phyloP scores from a whole-genome alignment of 306 rosid genomes.

The Coriaria nepalensis region DNA sequence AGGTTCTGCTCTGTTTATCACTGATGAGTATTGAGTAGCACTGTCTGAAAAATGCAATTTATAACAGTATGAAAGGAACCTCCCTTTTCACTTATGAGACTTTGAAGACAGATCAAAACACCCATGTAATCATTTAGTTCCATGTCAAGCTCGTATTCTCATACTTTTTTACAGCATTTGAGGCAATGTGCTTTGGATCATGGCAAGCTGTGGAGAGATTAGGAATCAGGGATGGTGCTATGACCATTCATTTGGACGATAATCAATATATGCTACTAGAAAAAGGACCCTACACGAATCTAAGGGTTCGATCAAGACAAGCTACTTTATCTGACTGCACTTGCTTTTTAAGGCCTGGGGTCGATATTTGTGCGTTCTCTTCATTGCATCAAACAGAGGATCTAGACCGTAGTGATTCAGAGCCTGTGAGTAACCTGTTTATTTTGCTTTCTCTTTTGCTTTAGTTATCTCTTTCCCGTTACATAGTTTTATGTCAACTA shows the following conservation, averaged over 20 bases:
- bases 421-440: constrained; percentile 44
- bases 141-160: constrained; percentile 4
- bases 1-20: too few relatives aligned
- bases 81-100: too few relatives aligned
- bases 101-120: too few relatives aligned
- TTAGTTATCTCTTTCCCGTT: background rate
- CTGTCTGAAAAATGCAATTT: too few relatives aligned
- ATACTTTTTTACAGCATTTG: constrained; percentile 47
- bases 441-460: constrained; percentile 3
- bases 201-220: constrained; percentile 63
- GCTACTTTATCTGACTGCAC: constrained; percentile 65
- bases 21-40: too few relatives aligned
- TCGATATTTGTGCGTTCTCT: constrained; percentile 56
- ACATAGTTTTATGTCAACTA: constrained; percentile 1
- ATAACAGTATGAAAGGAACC: too few relatives aligned
- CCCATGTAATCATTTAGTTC: background rate
- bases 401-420: constrained; percentile 13
- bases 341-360: constrained; percentile 57
- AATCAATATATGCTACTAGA: constrained; percentile 26
- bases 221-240: constrained; percentile 39
- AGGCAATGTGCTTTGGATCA: constrained; percentile 49
- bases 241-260: constrained; percentile 39
- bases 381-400: constrained; percentile 12
- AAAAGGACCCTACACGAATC: constrained; percentile 45
- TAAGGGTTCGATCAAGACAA: constrained; percentile 58